Evolutionary conservation across 2,329 filamentous ascomycete genomes (phyloP), one percentile per base, ranked within the genome.

Genomic region (Neofusicoccum cordaticola): DNA sequence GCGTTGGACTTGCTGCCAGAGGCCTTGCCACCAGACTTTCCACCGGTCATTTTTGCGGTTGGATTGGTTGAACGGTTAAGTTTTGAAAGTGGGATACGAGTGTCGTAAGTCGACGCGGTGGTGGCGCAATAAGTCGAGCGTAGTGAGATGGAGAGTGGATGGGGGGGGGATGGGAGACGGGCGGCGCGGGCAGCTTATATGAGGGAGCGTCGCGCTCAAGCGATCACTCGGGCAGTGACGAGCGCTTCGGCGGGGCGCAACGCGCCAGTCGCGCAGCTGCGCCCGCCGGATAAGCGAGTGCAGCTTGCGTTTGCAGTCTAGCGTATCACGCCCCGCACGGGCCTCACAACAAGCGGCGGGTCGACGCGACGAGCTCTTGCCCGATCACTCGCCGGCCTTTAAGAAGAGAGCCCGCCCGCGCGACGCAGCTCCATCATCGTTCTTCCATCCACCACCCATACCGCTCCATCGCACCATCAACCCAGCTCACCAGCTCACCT

Each of bases 1-100:
- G 95, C 91, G 87, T 91, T 96, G 75, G 77, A 78, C 92, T 99
- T 99, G 86, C 91, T 90, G 85, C 93, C 93, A 85, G 91, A 94
- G 86, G 94, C 93, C 90, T 98, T 98, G 89, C 95, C 95, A 84
- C 95, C 95, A 85, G 94, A 97, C 86, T 99, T 99, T 84, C 95
- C 94, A 88, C 94, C 94, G 92, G 95, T 96, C 95, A 99, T 99
- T 91, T 92, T 97, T 47, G 67, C 72, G 70, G 69, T 70, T 60
- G 64, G 39, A 37, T 71, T 70, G 69, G 70, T 70, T 70, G 68
- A 73, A 73, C 67, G 72, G 56, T 60, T 64, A 35, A 19, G 19
- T 66, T 58, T 67, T 47, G 72, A 74, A 72, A 72, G 76, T 76
- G 72, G 76, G 75, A 77, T 75, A 39, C 19, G 19, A 15, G 15